These are phyloP conservation scores for Verticillium isaacii DNA, from an alignment of 2,329 filamentous ascomycete genomes.

Conservation along the genomic window DNA sequence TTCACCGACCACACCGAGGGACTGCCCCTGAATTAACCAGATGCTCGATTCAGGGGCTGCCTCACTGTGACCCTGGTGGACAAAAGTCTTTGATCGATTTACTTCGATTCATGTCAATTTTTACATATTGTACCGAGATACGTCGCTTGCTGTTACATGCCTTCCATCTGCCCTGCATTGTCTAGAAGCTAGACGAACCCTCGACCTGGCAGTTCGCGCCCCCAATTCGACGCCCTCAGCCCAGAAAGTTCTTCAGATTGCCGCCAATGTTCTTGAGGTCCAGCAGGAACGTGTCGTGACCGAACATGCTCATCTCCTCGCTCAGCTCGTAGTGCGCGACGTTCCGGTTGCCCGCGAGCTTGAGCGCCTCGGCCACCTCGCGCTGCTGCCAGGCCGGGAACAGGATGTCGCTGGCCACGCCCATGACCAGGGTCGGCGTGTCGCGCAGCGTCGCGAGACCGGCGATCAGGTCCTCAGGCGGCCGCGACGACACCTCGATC, in stretches of 20 bases:
- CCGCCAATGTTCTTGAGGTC: conserved; percentile 91
- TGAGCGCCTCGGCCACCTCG: conserved; percentile 82
- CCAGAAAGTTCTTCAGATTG: conserved; percentile 73
- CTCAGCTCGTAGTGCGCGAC: conserved; percentile 89
- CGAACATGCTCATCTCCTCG: conserved; percentile 90
- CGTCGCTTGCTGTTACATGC: too few species aligned
- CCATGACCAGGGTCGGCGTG: conserved; percentile 82
- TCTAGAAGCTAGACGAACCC: too few species aligned
- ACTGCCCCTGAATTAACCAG: too few species aligned
- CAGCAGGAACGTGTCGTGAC: conserved; percentile 92
- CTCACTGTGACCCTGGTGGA: too few species aligned
- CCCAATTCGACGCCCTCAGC: conserved; percentile 28
- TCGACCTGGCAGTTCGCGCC: too few species aligned
- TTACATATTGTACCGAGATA: too few species aligned
- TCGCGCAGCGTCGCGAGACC: conserved; percentile 69
- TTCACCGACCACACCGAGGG: too few species aligned
- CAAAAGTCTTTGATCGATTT: too few species aligned
- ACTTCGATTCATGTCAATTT: too few species aligned
- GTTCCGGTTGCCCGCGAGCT: conserved; percentile 68
- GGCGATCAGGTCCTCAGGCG: conserved; percentile 73
- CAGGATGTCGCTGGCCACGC: conserved; percentile 90
- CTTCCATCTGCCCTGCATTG: too few species aligned
- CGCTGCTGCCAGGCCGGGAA: conserved; percentile 98
- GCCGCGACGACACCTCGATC: conserved; percentile 36
- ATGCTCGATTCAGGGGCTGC: too few species aligned